phyloP scores from a whole-genome alignment of 768 basidiomycete genomes.

The Kwoniella dendrophila region DNA sequence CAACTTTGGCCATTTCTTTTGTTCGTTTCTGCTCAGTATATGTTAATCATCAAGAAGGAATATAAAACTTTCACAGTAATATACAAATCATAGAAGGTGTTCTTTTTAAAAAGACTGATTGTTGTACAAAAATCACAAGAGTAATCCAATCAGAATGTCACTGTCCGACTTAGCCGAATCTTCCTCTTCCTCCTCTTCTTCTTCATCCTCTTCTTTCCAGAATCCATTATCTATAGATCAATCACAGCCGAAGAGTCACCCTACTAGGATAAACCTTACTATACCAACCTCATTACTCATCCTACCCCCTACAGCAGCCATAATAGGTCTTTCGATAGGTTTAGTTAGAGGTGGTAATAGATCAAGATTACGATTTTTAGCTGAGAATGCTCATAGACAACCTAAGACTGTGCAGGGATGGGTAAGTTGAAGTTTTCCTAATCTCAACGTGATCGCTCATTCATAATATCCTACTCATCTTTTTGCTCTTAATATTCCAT shows the following conservation, averaged over 20 bases:
- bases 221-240: not conserved
- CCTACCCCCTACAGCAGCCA: constrained; percentile 45
- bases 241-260: not conserved
- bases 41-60: too few species aligned
- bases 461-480: not conserved
- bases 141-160: constrained; percentile 1
- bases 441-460: too few species aligned
- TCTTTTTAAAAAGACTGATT: not conserved
- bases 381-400: constrained; percentile 54
- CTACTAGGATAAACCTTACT: constrained; percentile 31
- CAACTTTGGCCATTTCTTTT: not conserved
- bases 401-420: constrained; percentile 54
- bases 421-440: constrained; percentile 36
- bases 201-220: constrained; percentile 11
- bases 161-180: constrained; percentile 18
- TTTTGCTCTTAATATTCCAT: not conserved
- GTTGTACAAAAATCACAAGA: not conserved
- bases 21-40: not conserved
- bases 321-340: constrained; percentile 50
- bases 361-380: constrained; percentile 52
- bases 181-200: constrained; percentile 1
- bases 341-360: constrained; percentile 46
- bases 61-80: too few species aligned
- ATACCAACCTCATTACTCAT: constrained; percentile 45
- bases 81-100: too few species aligned